These are phyloP conservation scores for Aphanomyces cochlioides DNA, from an alignment of 352 stramenopile genomes.

Conservation along the genomic window DNA sequence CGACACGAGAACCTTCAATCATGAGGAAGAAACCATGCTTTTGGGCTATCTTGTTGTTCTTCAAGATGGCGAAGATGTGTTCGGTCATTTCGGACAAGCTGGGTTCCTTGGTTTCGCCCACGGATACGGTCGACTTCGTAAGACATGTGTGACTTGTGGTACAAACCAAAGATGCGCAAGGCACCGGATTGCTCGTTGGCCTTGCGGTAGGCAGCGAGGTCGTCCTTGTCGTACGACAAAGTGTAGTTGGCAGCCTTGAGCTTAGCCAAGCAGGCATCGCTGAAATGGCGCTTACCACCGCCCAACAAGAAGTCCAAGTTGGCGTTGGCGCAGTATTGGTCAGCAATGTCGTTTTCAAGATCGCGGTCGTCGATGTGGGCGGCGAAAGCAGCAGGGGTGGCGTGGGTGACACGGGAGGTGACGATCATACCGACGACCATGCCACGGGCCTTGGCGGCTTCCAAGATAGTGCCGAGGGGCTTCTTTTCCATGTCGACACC, in stretches of 20 bases:
- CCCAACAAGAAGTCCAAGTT: slow-evolving; percentile 64
- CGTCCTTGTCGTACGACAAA: slow-evolving; percentile 50
- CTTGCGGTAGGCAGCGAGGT: slow-evolving; percentile 50
- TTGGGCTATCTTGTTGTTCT: slow-evolving; percentile 64
- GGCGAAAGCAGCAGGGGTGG: slow-evolving; percentile 53
- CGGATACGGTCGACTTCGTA: slow-evolving; percentile 62
- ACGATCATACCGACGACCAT: slow-evolving; percentile 71
- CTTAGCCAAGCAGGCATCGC: slow-evolving; percentile 44
- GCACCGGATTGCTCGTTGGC: slow-evolving; percentile 45
- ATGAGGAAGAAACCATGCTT: slow-evolving; percentile 75
- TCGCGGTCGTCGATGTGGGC: slow-evolving; percentile 52
- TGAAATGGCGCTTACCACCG: slow-evolving; percentile 52
- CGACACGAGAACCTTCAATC: slow-evolving; percentile 69
- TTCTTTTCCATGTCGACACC: slow-evolving; percentile 54
- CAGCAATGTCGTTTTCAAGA: slow-evolving; percentile 52
- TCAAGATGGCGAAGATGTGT: slow-evolving; percentile 51
- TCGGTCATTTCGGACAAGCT: slow-evolving; percentile 64
- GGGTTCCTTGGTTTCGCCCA: slow-evolving; percentile 41
- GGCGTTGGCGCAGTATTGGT: slow-evolving; percentile 62
- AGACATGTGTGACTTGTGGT: slow-evolving; percentile 52
- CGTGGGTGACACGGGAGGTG: slow-evolving; percentile 59
- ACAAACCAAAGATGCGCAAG: slow-evolving; percentile 56
- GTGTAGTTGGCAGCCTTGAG: slow-evolving; percentile 47
- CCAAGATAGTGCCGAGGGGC: slow-evolving; percentile 56
- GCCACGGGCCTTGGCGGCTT: slow-evolving; percentile 53